Percentiles rank a stretch among this genome's conserved stretches.
These are phyloP conservation scores for Penicillium sp. DNA, from an alignment of 2,329 filamentous ascomycete genomes.

Conservation along the genomic window DNA sequence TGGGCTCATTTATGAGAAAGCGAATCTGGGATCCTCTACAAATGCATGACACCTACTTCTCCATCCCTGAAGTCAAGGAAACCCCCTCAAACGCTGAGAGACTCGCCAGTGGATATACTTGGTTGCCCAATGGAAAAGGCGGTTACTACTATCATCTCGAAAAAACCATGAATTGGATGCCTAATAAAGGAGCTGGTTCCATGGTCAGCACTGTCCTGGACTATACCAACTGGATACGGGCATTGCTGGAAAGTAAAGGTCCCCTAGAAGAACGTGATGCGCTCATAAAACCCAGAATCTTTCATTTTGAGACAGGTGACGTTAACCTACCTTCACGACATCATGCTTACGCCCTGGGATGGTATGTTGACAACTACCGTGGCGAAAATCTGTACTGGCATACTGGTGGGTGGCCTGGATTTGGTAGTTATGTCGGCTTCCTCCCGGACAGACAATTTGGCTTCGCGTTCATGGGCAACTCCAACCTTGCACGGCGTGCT, in stretches of 20 bases:
- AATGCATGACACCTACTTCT: constrained; percentile 31
- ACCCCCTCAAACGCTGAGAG: constrained; percentile 4
- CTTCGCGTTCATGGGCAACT: constrained; percentile 30
- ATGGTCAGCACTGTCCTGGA: constrained; percentile 33
- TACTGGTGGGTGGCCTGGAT: constrained; percentile 27
- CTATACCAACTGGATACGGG: constrained; percentile 29
- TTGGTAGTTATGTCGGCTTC: constrained; percentile 28
- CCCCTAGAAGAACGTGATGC: constrained; percentile 24
- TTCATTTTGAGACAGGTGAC: constrained; percentile 10
- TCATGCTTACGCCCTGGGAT: constrained; percentile 28
- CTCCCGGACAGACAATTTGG: constrained; percentile 26
- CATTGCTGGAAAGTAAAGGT: constrained; percentile 21
- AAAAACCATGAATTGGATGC: constrained; percentile 21
- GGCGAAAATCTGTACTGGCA: constrained; percentile 27
- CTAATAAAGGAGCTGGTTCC: constrained; percentile 24
- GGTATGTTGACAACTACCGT: constrained; percentile 27
- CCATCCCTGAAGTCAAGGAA: constrained; percentile 15
- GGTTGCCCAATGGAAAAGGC: constrained; percentile 14
- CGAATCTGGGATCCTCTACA: constrained; percentile 28
- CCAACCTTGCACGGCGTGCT: background rate
- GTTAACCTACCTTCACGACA: constrained; percentile 15
- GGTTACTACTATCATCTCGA: constrained; percentile 13
- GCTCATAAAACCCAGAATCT: constrained; percentile 16
- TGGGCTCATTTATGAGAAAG: constrained; percentile 20
- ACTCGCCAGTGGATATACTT: constrained; percentile 26